phyloP scores from a whole-genome alignment of 2,329 filamentous ascomycete genomes.

The Cytospora chrysosperma region DNA sequence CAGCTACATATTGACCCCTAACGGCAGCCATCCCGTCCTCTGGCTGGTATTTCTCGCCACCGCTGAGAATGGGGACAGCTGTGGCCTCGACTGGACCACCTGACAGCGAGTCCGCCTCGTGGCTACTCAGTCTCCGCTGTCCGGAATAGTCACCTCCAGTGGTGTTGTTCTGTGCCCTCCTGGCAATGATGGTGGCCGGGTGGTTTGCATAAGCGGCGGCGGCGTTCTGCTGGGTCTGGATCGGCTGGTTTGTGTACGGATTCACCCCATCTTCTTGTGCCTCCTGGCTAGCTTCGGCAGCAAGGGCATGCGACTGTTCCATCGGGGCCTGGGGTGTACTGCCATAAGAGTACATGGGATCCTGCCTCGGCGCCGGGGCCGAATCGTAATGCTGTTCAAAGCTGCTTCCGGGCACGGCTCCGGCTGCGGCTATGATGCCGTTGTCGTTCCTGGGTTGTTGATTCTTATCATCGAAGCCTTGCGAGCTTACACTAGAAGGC shows the following conservation, averaged over 20 bases:
- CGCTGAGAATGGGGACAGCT: constrained; percentile 2
- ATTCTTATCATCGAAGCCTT: constrained; percentile 42
- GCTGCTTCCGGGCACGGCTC: constrained; percentile 50
- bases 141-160: neutral
- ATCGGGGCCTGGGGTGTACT: constrained; percentile 45
- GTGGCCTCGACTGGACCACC: neutral
- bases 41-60: neutral
- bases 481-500: constrained; percentile 77
- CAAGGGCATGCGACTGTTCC: constrained; percentile 50
- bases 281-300: constrained; percentile 49
- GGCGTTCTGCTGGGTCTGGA: constrained; percentile 25
- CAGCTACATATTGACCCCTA: neutral
- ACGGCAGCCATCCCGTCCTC: neutral
- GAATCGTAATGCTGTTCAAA: constrained; percentile 36
- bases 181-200: constrained; percentile 6
- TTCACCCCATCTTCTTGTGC: constrained; percentile 57
- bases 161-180: neutral
- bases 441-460: constrained; percentile 42
- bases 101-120: constrained; percentile 1
- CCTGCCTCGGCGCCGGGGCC: constrained; percentile 10
- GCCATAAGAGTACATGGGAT: constrained; percentile 41
- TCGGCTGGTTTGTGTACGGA: constrained; percentile 52
- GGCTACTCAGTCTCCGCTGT: constrained; percentile 3
- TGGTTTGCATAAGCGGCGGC: constrained; percentile 13
- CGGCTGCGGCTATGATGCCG: constrained; percentile 59